These are phyloP conservation scores for Euphorbia lathyris DNA, from an alignment of 345 rosid species.

Conservation along the genomic window DNA sequence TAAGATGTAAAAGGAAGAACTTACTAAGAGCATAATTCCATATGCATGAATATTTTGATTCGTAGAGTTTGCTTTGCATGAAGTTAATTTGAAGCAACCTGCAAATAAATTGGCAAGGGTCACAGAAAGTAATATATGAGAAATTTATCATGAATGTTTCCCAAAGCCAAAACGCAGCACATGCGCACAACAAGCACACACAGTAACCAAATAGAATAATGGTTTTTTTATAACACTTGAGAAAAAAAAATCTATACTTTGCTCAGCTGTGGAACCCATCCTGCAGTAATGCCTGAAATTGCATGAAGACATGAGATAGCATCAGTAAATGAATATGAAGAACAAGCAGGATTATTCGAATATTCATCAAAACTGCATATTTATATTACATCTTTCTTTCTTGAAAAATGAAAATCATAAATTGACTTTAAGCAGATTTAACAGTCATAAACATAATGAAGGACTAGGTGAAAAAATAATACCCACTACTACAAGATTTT, in stretches of 20 bases:
- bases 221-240: neutral
- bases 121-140: neutral
- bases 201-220: neutral
- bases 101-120: conserved; percentile 21
- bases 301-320: conserved; percentile 15
- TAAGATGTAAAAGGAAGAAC: conserved; percentile 23
- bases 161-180: too few relatives aligned
- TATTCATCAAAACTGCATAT: conserved; percentile 4
- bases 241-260: conserved; percentile 39
- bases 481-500: conserved; percentile 77
- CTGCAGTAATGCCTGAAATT: conserved; percentile 72
- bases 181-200: too few relatives aligned
- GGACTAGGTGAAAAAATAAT: conserved; percentile 25
- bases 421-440: neutral
- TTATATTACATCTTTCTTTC: neutral
- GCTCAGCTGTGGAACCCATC: conserved; percentile 64
- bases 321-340: conserved; percentile 19
- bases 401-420: neutral
- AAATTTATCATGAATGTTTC: too few relatives aligned
- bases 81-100: conserved; percentile 81
- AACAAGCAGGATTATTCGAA: conserved; percentile 8
- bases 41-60: conserved; percentile 76
- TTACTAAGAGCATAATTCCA: conserved; percentile 81
- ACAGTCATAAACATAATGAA: neutral
- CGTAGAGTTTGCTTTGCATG: conserved; percentile 58